Conservation (phyloP, 495 filamentous ascomycete genomes). For the Aspergillus cristatus region DNA sequence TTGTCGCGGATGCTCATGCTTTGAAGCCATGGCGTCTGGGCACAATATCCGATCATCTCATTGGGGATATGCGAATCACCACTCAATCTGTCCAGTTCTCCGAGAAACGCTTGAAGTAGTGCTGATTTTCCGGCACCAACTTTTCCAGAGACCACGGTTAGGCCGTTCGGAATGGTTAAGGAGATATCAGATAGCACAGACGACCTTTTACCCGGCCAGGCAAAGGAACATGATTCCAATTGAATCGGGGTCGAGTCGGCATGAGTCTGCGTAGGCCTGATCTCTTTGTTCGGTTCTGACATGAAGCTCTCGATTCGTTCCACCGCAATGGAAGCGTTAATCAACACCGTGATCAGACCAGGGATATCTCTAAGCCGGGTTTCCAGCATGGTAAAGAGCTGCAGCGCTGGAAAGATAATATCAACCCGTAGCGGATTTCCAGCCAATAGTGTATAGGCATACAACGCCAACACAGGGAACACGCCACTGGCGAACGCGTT, state of each 20-base stretch:
- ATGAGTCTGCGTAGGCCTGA: conserved; percentile 21
- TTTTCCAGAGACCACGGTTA: conserved; percentile 61
- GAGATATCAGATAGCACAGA: conserved; percentile 55
- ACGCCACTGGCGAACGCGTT: conserved; percentile 57
- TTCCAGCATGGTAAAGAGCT: conserved; percentile 68
- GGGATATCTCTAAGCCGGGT: conserved; percentile 60
- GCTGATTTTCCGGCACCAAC: conserved; percentile 78
- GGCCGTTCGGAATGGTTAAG: conserved; percentile 50
- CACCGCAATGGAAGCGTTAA: conserved; percentile 68
- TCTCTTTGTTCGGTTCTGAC: conserved; percentile 67
- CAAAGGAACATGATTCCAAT: conserved; percentile 58
- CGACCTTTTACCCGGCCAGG: conserved; percentile 59
- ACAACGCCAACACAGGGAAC: conserved; percentile 71
- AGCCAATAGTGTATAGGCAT: conserved; percentile 63
- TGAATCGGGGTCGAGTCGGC: conserved; percentile 28
- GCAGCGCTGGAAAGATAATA: conserved; percentile 71
- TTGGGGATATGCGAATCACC: conserved; percentile 52
- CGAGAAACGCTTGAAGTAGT: conserved; percentile 66
- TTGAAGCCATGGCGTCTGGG: conserved; percentile 82
- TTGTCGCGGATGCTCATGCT: conserved; percentile 86
- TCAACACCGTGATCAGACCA: conserved; percentile 54
- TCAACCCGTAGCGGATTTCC: conserved; percentile 59
- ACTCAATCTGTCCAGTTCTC: conserved; percentile 59
- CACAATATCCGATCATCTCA: conserved; percentile 70
- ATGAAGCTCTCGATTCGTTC: conserved; percentile 77